Evolutionary conservation across 306 rosid genomes (phyloP).

Genomic region (Sindora glabra): DNA sequence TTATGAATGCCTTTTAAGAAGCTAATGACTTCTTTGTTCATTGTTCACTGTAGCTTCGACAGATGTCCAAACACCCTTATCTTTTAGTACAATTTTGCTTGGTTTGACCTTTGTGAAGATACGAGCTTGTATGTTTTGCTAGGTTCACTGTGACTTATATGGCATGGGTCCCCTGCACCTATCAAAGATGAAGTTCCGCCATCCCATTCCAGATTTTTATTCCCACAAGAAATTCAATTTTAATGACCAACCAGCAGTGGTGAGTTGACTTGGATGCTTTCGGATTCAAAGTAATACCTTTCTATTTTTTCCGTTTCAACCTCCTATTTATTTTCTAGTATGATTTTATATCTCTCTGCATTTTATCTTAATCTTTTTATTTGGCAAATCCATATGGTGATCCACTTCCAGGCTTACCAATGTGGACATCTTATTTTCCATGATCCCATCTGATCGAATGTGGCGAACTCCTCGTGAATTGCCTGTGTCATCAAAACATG

Average conservation of each 20-base stretch:
- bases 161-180: constrained; percentile 89
- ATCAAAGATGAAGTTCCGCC: constrained; percentile 75
- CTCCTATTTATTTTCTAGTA: too few relatives aligned
- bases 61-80: not conserved
- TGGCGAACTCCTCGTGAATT: constrained; percentile 40
- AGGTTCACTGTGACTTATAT: constrained; percentile 56
- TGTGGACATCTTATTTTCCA: constrained; percentile 66
- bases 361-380: constrained; percentile 27
- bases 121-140: constrained; percentile 3
- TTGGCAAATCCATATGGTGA: constrained; percentile 50
- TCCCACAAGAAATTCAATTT: constrained; percentile 21
- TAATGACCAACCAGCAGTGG: constrained; percentile 25
- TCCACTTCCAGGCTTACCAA: constrained; percentile 29
- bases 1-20: not conserved
- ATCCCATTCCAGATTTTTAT: constrained; percentile 49
- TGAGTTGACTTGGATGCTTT: constrained; percentile 29
- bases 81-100: constrained; percentile 2
- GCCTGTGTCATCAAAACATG: constrained; percentile 31
- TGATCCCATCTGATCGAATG: constrained; percentile 53
- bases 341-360: too few relatives aligned
- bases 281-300: constrained; percentile 21
- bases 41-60: not conserved
- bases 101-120: not conserved
- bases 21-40: not conserved
- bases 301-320: not conserved